Evolutionary conservation across 176 grass and related monocot species (phyloP).

Genomic region (Secale cereale): DNA sequence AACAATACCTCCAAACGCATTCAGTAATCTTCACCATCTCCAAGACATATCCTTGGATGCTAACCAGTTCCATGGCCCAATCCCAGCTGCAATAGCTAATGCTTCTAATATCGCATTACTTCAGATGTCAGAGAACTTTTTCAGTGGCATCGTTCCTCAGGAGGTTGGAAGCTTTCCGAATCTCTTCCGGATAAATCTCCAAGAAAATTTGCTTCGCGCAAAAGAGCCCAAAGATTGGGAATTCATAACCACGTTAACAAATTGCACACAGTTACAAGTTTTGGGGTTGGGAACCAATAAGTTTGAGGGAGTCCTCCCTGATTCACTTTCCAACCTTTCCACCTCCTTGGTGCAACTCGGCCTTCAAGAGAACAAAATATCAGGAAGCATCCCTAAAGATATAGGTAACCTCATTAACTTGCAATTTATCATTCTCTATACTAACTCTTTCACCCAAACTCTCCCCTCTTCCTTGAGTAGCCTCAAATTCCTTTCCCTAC

Average conservation of each 20-base stretch:
- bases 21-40: background rate
- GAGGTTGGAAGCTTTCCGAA: conserved; percentile 3
- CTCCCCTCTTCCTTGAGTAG: background rate
- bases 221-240: conserved; percentile 30
- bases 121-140: background rate
- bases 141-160: conserved; percentile 2
- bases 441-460: background rate
- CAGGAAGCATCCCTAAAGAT: background rate
- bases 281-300: background rate
- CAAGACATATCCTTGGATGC: background rate
- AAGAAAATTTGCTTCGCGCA: conserved; percentile 9
- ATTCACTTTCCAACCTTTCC: conserved; percentile 1
- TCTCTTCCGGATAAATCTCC: background rate
- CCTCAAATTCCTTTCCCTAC: no score
- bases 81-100: conserved; percentile 27
- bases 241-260: background rate
- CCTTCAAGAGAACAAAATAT: background rate
- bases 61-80: conserved; percentile 16
- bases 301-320: background rate
- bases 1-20: conserved; percentile 10
- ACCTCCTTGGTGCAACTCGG: background rate
- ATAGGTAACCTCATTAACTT: background rate
- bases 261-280: background rate
- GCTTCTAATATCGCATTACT: background rate
- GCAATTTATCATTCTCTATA: background rate